Conservation (phyloP, 1,139 yeast species). For the Geotrichum aggregatum region DNA sequence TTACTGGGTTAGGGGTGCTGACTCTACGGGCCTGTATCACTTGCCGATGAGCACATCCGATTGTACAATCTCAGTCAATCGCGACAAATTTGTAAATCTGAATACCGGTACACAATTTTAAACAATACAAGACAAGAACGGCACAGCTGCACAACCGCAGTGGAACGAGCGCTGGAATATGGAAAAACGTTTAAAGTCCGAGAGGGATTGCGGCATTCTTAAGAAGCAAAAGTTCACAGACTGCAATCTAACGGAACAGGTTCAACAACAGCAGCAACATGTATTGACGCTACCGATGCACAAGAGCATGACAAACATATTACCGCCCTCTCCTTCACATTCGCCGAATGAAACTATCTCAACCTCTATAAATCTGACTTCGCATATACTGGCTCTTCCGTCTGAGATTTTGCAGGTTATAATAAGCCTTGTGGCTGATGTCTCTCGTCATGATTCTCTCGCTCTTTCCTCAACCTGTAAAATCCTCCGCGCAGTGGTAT, state of each 20-base stretch:
- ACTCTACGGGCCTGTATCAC: too few relatives aligned
- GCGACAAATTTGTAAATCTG: too few relatives aligned
- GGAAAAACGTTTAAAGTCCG: background rate
- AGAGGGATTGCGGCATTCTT: background rate
- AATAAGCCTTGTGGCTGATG: constrained; percentile 7
- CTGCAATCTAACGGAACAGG: background rate
- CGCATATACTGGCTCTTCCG: constrained; percentile 10
- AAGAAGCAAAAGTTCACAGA: background rate
- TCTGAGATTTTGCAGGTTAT: constrained; percentile 14
- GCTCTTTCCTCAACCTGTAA: constrained; percentile 12
- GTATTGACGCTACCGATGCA: background rate
- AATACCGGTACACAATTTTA: too few relatives aligned
- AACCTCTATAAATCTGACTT: too few relatives aligned
- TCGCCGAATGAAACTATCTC: background rate
- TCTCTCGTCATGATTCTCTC: constrained; percentile 4
- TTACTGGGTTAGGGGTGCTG: too few relatives aligned
- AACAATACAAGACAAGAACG: too few relatives aligned
- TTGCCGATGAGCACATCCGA: too few relatives aligned
- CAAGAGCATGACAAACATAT: background rate
- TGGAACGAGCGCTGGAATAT: too few relatives aligned
- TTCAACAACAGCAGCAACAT: background rate
- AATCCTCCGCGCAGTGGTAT: constrained; percentile 13
- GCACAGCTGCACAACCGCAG: too few relatives aligned
- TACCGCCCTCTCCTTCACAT: constrained; percentile 1
- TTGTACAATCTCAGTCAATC: too few relatives aligned